Percentiles rank a stretch among this genome's conserved stretches.
Evolutionary conservation across 2,329 filamentous ascomycete species (phyloP).

Genomic region (Colletotrichum sublineola): DNA sequence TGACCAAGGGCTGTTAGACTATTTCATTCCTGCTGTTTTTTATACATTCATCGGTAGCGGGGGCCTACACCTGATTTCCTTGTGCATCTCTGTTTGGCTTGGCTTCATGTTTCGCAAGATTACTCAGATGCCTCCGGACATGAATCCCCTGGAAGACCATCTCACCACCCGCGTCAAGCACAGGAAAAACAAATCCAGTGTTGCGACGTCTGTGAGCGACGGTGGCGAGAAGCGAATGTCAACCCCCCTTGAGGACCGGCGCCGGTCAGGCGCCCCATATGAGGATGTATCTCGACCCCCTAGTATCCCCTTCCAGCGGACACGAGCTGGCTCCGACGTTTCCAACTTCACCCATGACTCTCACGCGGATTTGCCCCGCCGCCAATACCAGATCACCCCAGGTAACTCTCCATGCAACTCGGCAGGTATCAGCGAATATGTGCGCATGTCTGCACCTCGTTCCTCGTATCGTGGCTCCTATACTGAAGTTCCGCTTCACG

Average conservation of each 20-base stretch:
- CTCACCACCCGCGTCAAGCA: conserved; percentile 80
- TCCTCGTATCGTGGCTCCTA: conserved; percentile 61
- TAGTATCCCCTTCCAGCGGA: conserved; percentile 84
- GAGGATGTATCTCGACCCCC: conserved; percentile 62
- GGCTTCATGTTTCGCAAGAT: conserved; percentile 86
- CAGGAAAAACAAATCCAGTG: conserved; percentile 78
- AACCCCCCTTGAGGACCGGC: conserved; percentile 57
- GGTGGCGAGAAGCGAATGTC: conserved; percentile 72
- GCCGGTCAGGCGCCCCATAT: conserved; percentile 59
- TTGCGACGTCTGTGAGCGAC: conserved; percentile 60
- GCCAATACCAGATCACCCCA: conserved; percentile 66
- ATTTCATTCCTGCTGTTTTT: conserved; percentile 76
- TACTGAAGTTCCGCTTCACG: conserved; percentile 62
- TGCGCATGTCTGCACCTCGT: conserved; percentile 59
- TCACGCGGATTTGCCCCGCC: conserved; percentile 65
- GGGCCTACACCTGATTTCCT: conserved; percentile 77
- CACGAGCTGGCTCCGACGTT: conserved; percentile 73
- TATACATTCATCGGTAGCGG: conserved; percentile 74
- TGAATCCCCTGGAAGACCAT: conserved; percentile 93
- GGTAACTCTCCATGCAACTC: conserved; percentile 60
- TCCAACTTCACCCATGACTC: conserved; percentile 68
- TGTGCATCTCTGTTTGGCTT: conserved; percentile 80
- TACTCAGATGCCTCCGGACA: conserved; percentile 84
- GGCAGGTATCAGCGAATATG: conserved; percentile 59
- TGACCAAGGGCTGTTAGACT: conserved; percentile 66